A percentile compares a stretch with the other conserved stretches of the same genome.
These are phyloP conservation scores for Albugo laibachii DNA, from an alignment of 352 stramenopile genomes.

Conservation along the genomic window DNA sequence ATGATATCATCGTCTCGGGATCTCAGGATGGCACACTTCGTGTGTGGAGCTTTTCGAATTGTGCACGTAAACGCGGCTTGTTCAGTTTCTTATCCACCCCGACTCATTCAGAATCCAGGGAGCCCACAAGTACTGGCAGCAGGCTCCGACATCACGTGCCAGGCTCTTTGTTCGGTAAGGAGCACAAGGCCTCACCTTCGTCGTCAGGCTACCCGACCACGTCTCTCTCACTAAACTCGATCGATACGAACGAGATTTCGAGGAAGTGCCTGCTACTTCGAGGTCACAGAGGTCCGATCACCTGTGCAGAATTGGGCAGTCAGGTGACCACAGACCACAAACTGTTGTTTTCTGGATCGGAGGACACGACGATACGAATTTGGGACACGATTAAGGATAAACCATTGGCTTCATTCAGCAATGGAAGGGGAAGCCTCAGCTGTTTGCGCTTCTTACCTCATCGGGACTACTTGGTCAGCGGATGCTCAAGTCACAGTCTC, in stretches of 20 bases:
- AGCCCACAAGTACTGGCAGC: too few species aligned
- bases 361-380: conserved; percentile 44
- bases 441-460: conserved; percentile 41
- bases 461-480: conserved; percentile 36
- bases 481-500: conserved; percentile 26
- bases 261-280: conserved; percentile 38
- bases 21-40: conserved; percentile 53
- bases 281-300: conserved; percentile 37
- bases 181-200: conserved; percentile 4
- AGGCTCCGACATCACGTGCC: not conserved
- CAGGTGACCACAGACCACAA: conserved; percentile 33
- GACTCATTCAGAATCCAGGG: too few species aligned
- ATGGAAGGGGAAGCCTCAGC: conserved; percentile 20
- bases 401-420: conserved; percentile 25
- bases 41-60: conserved; percentile 43
- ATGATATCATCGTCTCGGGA: conserved; percentile 38
- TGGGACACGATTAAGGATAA: conserved; percentile 51
- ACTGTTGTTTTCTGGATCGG: conserved; percentile 40
- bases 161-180: not conserved
- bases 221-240: not conserved
- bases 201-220: too few species aligned
- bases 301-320: conserved; percentile 49
- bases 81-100: conserved; percentile 28
- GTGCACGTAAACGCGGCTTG: conserved; percentile 29
- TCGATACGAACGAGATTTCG: conserved; percentile 34